phyloP scores from a whole-genome alignment of 495 filamentous ascomycete genomes.

The Aspergillus nidulans region DNA sequence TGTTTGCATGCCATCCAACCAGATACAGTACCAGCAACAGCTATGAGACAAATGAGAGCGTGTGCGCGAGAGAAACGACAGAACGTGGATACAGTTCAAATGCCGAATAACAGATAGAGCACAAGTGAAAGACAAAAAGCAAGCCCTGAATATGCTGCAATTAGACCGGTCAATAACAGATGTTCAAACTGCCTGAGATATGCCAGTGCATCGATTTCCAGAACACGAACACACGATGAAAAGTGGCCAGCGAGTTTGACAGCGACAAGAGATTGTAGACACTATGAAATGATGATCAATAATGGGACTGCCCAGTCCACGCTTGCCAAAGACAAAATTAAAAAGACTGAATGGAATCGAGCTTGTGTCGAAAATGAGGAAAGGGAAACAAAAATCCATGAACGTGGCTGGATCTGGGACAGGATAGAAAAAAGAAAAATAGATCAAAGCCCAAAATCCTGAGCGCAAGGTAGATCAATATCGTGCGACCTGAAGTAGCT shows the following conservation, averaged over 20 bases:
- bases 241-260: slow-evolving; percentile 7
- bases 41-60: slow-evolving; percentile 12
- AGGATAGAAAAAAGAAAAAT: slow-evolving; percentile 9
- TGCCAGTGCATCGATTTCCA: slow-evolving; percentile 17
- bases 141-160: slow-evolving; percentile 11
- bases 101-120: slow-evolving; percentile 3
- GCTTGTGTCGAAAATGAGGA: slow-evolving; percentile 7
- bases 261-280: slow-evolving; percentile 12
- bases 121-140: slow-evolving; percentile 1
- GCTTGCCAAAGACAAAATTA: slow-evolving; percentile 21
- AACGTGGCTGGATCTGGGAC: slow-evolving; percentile 11
- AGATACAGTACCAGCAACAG: slow-evolving; percentile 11
- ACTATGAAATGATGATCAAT: slow-evolving; percentile 17
- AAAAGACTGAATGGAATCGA: slow-evolving; percentile 13
- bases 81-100: slow-evolving; percentile 8
- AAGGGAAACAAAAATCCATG: slow-evolving; percentile 10
- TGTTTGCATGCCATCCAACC: slow-evolving; percentile 15
- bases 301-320: slow-evolving; percentile 19
- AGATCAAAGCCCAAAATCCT: slow-evolving; percentile 16
- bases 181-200: slow-evolving; percentile 9
- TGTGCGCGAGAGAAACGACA: slow-evolving; percentile 2
- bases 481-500: slow-evolving; percentile 12
- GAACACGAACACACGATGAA: slow-evolving; percentile 16
- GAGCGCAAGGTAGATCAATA: slow-evolving; percentile 20
- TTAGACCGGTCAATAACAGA: slow-evolving; percentile 13